These are phyloP conservation scores for Ocimum tenuiflorum DNA, from an alignment of 257 asterid species.

Conservation along the genomic window DNA sequence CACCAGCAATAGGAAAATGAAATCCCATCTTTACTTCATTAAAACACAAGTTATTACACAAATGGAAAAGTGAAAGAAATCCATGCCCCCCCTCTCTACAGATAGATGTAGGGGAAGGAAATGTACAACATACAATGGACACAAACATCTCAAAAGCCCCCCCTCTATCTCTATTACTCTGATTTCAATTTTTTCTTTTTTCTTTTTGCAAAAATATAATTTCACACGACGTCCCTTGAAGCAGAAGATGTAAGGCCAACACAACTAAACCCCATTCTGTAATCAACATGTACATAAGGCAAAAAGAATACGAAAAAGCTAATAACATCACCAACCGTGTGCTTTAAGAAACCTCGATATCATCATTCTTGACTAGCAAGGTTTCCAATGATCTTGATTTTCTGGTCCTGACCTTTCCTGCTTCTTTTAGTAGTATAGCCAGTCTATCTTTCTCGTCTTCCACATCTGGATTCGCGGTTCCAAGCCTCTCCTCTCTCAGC, in stretches of 20 bases:
- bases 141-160: neutral
- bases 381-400: constrained; percentile 63
- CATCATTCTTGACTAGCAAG: constrained; percentile 45
- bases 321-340: too few species aligned
- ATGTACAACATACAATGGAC: constrained; percentile 10
- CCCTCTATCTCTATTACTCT: neutral
- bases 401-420: constrained; percentile 58
- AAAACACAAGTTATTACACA: constrained; percentile 22
- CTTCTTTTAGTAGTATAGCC: constrained; percentile 54
- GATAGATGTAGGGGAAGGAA: constrained; percentile 10
- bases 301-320: neutral
- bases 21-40: constrained; percentile 37
- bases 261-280: constrained; percentile 12
- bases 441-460: constrained; percentile 73
- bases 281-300: constrained; percentile 5
- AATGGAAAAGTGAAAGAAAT: constrained; percentile 17
- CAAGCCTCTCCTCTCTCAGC: constrained; percentile 85
- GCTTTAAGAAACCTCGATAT: constrained; percentile 36
- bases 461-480: constrained; percentile 80
- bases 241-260: constrained; percentile 4
- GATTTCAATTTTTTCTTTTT: neutral
- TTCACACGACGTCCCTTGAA: too few species aligned
- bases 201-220: neutral
- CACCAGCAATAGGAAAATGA: constrained; percentile 41
- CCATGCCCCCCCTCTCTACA: constrained; percentile 20